Percentiles rank a stretch among this genome's conserved stretches.
Conservation (phyloP, 805 yeast genomes). For the Nakazawaea populi region DNA sequence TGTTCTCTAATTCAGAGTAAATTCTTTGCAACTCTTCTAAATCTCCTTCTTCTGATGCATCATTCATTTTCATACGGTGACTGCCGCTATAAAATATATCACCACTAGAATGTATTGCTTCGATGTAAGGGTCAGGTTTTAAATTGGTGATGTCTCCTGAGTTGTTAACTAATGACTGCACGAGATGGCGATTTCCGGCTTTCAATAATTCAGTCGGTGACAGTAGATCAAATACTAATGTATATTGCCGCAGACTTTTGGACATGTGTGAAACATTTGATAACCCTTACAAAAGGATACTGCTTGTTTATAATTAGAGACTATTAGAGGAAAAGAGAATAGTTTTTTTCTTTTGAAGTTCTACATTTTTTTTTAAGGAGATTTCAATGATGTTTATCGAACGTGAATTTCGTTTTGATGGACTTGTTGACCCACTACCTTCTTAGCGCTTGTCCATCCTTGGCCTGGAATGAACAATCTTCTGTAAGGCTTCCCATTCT, state of each 20-base stretch:
- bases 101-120: background rate
- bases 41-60: constrained; percentile 1
- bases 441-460: constrained; percentile 43
- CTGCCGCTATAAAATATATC: constrained; percentile 1
- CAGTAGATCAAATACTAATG: constrained; percentile 22
- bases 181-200: constrained; percentile 15
- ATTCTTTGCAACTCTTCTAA: constrained; percentile 12
- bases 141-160: background rate
- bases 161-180: constrained; percentile 13
- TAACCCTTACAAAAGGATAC: background rate
- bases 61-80: background rate
- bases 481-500: constrained; percentile 33
- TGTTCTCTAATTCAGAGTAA: background rate
- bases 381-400: background rate
- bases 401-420: background rate
- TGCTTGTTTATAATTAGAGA: background rate
- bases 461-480: constrained; percentile 41
- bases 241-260: constrained; percentile 11
- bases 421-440: background rate
- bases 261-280: background rate
- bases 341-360: too few relatives aligned
- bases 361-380: too few relatives aligned
- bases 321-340: background rate
- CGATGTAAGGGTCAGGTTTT: background rate
- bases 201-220: constrained; percentile 18